Evolutionary conservation across 2,329 filamentous ascomycete genomes (phyloP).

Genomic region (Lasiodiplodia sp.): DNA sequence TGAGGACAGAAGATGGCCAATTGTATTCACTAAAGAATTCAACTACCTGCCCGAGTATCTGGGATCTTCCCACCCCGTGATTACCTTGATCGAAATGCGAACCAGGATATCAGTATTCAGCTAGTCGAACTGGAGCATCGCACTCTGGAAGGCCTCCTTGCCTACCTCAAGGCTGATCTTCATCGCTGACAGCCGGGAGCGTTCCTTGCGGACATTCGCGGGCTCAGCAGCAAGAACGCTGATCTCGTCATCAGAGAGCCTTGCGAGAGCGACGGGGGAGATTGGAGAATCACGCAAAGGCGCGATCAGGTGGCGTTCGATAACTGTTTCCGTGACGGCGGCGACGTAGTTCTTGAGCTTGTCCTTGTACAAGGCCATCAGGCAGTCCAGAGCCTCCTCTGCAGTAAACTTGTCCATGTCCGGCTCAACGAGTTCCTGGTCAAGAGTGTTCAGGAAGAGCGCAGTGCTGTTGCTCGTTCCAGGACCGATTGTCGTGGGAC

Average conservation of each 20-base stretch:
- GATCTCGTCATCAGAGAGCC: slow-evolving; percentile 46
- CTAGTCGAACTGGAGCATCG: slow-evolving; percentile 29
- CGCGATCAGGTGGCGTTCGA: slow-evolving; percentile 49
- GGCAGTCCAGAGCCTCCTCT: slow-evolving; percentile 46
- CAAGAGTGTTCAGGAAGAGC: slow-evolving; percentile 17
- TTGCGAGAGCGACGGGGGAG: slow-evolving; percentile 39
- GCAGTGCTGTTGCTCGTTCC: not conserved
- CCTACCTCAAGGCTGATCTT: slow-evolving; percentile 47
- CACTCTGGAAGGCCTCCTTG: slow-evolving; percentile 41
- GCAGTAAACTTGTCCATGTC: slow-evolving; percentile 46
- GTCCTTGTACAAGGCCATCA: slow-evolving; percentile 49
- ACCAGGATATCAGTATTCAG: not conserved
- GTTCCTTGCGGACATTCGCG: slow-evolving; percentile 37
- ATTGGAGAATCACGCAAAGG: slow-evolving; percentile 41
- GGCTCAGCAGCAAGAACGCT: slow-evolving; percentile 45
- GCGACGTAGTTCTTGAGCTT: slow-evolving; percentile 47
- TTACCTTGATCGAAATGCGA: not conserved
- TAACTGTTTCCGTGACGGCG: slow-evolving; percentile 44
- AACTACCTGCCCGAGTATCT: not conserved
- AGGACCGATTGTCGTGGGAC: not conserved
- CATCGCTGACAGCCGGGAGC: slow-evolving; percentile 39
- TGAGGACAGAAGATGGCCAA: not conserved
- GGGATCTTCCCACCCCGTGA: not conserved
- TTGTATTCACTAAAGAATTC: not conserved
- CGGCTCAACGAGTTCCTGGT: slow-evolving; percentile 30